Base-by-base conservation (phyloP, 192 early-diverging fungal species). In the Coemansia sp. region DNA sequence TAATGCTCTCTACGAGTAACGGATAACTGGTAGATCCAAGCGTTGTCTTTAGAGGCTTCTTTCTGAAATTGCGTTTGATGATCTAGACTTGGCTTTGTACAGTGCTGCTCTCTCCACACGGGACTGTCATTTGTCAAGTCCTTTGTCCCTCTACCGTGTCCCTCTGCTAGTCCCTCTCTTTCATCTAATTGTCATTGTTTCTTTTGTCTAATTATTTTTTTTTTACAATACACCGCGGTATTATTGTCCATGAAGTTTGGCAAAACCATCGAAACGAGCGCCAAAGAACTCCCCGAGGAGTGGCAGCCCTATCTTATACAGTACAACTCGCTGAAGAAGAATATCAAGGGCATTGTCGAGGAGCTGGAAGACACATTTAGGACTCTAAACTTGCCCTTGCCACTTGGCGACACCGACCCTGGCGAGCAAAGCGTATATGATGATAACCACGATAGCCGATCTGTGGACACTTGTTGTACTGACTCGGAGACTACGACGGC, bases 271-370 rank as follows among this genome's bases (percentile, higher is more conserved):
- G 90, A 91, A 63, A 83, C 85, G 5, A 88, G 83, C 78, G 78
- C 89, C 18, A 88, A 89, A 73, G 74, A 89, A 43, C 88, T 93
- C 65, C 92, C 92, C 9, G 84, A 82, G 47, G 88, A 89, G 63
- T 91, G 91, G 89, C 87, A 89, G 59, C 90, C 88, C 7, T 91
- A 90, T 66, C 62, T 91, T n/a, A 90, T 93, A 54, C 89, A 90
- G 51, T 93, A 93, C 86, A 92, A 92, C 65, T 72, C 77, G 20
- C 83, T 93, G 16, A 93, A 93, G 75, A 92, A 90, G 75, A 85
- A 80, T 67, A 90, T 93, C 68, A 86, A 88, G 65, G 78, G 82
- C 52, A 91, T 93, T 68, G 91, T 91, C 11, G 70, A 89, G 31
- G 92, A 93, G 67, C 86, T 92, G 33, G 86, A 91, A 66, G 70